phyloP scores from a whole-genome alignment of 768 basidiomycete genomes.

The Agaricus sinodeliciosus region DNA sequence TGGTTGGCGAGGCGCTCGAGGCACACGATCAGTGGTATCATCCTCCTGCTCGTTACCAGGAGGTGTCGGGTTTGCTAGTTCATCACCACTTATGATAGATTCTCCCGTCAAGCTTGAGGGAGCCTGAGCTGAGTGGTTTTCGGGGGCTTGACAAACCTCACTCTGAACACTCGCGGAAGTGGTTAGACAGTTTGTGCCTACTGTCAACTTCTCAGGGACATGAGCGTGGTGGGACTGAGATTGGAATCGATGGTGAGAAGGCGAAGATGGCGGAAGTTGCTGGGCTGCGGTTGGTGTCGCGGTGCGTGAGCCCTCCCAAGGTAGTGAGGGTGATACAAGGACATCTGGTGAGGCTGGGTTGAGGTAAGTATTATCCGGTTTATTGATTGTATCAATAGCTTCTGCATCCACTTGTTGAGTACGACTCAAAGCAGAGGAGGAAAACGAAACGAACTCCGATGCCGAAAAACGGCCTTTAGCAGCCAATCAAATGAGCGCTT shows the following conservation, averaged over 20 bases:
- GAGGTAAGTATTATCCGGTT: conserved; percentile 33
- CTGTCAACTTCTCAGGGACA: not conserved
- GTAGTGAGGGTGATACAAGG: conserved; percentile 30
- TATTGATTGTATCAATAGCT: conserved; percentile 21
- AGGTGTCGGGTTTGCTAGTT: not conserved
- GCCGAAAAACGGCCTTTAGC: conserved; percentile 54
- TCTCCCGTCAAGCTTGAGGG: not conserved
- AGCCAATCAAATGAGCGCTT: conserved; percentile 68
- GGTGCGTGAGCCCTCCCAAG: conserved; percentile 51
- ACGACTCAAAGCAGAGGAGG: not conserved
- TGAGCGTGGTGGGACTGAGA: not conserved
- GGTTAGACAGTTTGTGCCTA: not conserved
- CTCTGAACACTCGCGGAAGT: not conserved
- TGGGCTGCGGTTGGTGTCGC: conserved; percentile 44
- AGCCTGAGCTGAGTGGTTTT: not conserved
- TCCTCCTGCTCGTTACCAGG: not conserved
- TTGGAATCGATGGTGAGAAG: not conserved
- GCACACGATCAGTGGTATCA: not conserved
- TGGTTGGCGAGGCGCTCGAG: conserved; percentile 17
- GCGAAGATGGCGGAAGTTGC: not conserved
- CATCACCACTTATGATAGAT: not conserved
- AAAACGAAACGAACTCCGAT: conserved; percentile 3
- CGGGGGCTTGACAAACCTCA: not conserved
- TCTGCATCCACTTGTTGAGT: not conserved
- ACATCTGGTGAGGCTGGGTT: conserved; percentile 74